Base-by-base conservation (phyloP, 257 asterid species). In the Rehmannia glutinosa region DNA sequence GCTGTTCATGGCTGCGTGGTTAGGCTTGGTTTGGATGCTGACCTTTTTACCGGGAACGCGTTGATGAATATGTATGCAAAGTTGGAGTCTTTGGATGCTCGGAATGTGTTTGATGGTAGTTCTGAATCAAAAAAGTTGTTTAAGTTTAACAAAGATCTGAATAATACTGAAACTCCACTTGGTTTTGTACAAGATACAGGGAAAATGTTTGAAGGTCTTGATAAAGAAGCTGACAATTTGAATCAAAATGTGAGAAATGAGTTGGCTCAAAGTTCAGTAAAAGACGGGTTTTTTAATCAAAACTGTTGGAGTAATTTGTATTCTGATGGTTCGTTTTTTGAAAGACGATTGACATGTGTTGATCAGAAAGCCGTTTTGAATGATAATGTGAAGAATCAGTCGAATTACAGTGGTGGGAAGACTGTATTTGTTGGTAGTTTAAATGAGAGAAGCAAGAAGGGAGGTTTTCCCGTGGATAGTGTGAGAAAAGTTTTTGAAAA, bases 21-120 rank as follows among this genome's bases (percentile, higher is more conserved):
- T 4, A 77, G 86, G 75, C 80, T 81, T 63, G 96, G 97, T 5
- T 70, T 87, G 75, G 92, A 82, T 30, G 11, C 54, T 13, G 97
- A 90, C 63, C 83, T 84, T 71, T 87, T 82, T 52, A 89, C 98
- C n/a, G 96, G 93, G 47, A 92, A 89, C 71, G 97, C 98, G 0
- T 74, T 93, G 52, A 86, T 93, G 97, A 86, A 82, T 62, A 82
- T 93, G 97, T 93, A 93, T 72, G 86, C 84, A 5, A 87, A 86
- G 82, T 68, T 93, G 91, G 89, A 80, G 74, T 15, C 45, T 46
- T 72, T 41, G 12, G 64, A 3, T 69, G 82, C 52, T 1, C 54
- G 4, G 1, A 17, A 72, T 6, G 63, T 82, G 92, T 69, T 80
- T 49, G 96, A 81, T 80, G 78, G 51, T 65, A 56, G 62, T 66